Conservation (phyloP, 257 asterid genomes). For the Solanum commersonii region DNA sequence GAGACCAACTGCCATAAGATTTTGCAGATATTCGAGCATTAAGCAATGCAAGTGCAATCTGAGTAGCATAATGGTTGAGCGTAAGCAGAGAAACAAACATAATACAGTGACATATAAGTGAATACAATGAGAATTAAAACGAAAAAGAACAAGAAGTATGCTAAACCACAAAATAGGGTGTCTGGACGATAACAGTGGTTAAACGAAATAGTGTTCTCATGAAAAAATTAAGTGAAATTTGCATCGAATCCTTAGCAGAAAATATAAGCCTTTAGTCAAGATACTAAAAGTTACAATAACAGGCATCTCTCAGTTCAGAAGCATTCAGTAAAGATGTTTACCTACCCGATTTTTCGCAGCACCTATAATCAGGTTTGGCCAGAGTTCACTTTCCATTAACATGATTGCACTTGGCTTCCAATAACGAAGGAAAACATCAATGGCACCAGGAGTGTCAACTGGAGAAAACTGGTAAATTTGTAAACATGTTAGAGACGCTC, state of each 20-base stretch:
- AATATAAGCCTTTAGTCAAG: neutral
- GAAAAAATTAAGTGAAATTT: neutral
- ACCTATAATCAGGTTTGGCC: slow-evolving; percentile 86
- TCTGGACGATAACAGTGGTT: neutral
- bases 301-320: neutral
- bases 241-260: neutral
- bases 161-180: neutral
- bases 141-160: neutral
- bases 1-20: slow-evolving; percentile 67
- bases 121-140: neutral
- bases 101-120: neutral
- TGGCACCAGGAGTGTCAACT: slow-evolving; percentile 61
- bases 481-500: neutral
- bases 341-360: slow-evolving; percentile 67
- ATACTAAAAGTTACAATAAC: neutral
- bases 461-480: slow-evolving; percentile 74
- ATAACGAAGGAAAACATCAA: slow-evolving; percentile 67
- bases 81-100: neutral
- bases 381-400: slow-evolving; percentile 83
- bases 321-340: neutral
- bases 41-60: slow-evolving; percentile 68
- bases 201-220: neutral
- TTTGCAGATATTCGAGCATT: slow-evolving; percentile 75
- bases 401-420: slow-evolving; percentile 84
- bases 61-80: slow-evolving; percentile 4